Percentiles rank a stretch among this genome's conserved stretches.
Evolutionary conservation across 2,329 filamentous ascomycete genomes (phyloP).

Genomic region (Talaromyces atroroseus): DNA sequence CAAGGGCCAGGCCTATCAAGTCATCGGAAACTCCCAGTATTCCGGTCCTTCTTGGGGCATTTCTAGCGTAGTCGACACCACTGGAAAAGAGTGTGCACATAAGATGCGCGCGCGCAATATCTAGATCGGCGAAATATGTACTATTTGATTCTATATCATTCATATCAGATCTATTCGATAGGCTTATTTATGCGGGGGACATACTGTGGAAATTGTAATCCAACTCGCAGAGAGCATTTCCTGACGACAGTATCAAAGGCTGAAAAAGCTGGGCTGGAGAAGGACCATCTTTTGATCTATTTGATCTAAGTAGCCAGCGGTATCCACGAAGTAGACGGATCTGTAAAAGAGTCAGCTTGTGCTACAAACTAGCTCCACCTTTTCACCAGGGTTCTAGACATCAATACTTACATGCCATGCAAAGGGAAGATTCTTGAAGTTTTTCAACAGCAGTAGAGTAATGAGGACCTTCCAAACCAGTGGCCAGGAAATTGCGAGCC

Average conservation of each 20-base stretch:
- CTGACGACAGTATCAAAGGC: conserved; percentile 14
- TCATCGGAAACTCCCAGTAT: conserved; percentile 14
- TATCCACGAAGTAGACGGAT: conserved; percentile 15
- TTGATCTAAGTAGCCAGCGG: conserved; percentile 14
- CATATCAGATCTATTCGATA: neutral
- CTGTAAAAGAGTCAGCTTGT: conserved; percentile 1
- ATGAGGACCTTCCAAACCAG: conserved; percentile 12
- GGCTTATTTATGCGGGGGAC: neutral
- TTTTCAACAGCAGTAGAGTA: conserved; percentile 9
- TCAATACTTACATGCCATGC: conserved; percentile 15
- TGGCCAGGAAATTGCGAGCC: conserved; percentile 11
- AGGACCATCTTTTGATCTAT: conserved; percentile 11
- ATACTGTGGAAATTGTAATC: conserved; percentile 19
- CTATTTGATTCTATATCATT: conserved; percentile 41
- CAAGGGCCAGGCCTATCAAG: conserved; percentile 17
- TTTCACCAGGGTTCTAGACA: neutral
- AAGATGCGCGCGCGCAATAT: conserved; percentile 47
- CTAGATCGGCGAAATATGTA: conserved; percentile 53
- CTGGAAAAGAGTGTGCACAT: conserved; percentile 28
- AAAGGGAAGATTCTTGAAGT: conserved; percentile 16
- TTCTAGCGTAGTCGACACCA: conserved; percentile 15
- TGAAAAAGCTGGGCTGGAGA: conserved; percentile 14
- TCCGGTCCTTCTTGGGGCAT: conserved; percentile 10
- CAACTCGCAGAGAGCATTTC: conserved; percentile 13
- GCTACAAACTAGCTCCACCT: neutral